Conservation (phyloP, 768 basidiomycete species). For the Cyclocybe aegerita region DNA sequence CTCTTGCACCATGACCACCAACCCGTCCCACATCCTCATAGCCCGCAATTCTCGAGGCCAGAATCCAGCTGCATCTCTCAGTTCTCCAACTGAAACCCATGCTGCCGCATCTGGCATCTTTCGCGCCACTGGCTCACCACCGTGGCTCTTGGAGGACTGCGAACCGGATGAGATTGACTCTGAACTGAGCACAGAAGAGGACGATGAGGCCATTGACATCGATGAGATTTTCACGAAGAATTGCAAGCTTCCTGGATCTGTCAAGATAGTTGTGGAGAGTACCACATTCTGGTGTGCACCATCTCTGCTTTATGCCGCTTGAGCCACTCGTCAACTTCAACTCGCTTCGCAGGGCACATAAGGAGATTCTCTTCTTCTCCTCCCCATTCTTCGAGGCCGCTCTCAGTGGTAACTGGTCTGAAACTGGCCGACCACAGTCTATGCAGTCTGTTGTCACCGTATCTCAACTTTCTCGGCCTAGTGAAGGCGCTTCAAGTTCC, state of each 20-base stretch:
- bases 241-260: constrained; percentile 74
- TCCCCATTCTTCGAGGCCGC: constrained; percentile 96
- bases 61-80: constrained; percentile 77
- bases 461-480: constrained; percentile 64
- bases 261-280: constrained; percentile 87
- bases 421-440: constrained; percentile 77
- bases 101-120: constrained; percentile 86
- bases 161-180: constrained; percentile 70
- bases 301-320: constrained; percentile 2
- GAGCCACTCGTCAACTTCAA: constrained; percentile 3
- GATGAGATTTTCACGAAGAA: constrained; percentile 76
- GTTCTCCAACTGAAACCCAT: constrained; percentile 85
- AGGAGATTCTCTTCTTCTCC: constrained; percentile 87
- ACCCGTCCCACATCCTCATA: constrained; percentile 87
- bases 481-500: constrained; percentile 40
- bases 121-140: constrained; percentile 75
- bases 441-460: constrained; percentile 86
- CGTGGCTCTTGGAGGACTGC: constrained; percentile 77
- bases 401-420: constrained; percentile 89
- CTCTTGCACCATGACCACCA: constrained; percentile 51
- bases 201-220: constrained; percentile 74
- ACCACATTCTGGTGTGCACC: constrained; percentile 84
- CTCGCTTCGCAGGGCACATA: constrained; percentile 68
- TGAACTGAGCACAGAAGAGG: constrained; percentile 64
- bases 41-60: constrained; percentile 81